Percentiles rank a stretch among this genome's conserved stretches.
Conservation (phyloP, 768 basidiomycete genomes). For the Exsudoporus frostii region DNA sequence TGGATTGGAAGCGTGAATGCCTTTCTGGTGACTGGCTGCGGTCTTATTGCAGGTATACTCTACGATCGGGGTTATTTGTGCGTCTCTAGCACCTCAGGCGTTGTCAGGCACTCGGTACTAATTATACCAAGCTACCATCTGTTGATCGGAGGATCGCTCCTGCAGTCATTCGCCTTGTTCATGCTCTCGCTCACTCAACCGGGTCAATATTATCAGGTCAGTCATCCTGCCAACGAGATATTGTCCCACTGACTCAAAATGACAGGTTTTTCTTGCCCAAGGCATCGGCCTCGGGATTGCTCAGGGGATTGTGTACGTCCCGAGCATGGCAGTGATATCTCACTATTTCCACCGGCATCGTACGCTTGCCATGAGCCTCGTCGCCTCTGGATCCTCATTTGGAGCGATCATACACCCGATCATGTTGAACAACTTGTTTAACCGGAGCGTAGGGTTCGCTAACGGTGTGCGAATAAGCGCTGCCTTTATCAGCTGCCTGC, state of each 20-base stretch:
- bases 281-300: constrained; percentile 47
- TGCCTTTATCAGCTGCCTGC: constrained; percentile 36
- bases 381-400: constrained; percentile 36
- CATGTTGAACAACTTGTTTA: constrained; percentile 31
- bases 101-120: background rate
- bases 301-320: constrained; percentile 45
- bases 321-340: constrained; percentile 40
- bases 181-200: constrained; percentile 45
- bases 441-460: constrained; percentile 34
- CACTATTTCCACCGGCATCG: constrained; percentile 44
- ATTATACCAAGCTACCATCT: constrained; percentile 37
- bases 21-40: constrained; percentile 35
- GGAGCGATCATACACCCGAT: constrained; percentile 25
- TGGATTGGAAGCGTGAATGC: constrained; percentile 50
- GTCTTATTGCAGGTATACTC: constrained; percentile 42
- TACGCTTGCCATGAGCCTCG: constrained; percentile 44
- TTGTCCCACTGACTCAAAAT: background rate
- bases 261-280: constrained; percentile 47
- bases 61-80: constrained; percentile 56
- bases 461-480: constrained; percentile 50
- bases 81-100: background rate
- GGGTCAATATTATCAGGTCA: constrained; percentile 42
- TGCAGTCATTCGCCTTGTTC: constrained; percentile 41
- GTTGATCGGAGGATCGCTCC: constrained; percentile 42
- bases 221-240: constrained; percentile 3